phyloP scores from a whole-genome alignment of 352 stramenopile genomes.

The Phytopythium kandeliae region DNA sequence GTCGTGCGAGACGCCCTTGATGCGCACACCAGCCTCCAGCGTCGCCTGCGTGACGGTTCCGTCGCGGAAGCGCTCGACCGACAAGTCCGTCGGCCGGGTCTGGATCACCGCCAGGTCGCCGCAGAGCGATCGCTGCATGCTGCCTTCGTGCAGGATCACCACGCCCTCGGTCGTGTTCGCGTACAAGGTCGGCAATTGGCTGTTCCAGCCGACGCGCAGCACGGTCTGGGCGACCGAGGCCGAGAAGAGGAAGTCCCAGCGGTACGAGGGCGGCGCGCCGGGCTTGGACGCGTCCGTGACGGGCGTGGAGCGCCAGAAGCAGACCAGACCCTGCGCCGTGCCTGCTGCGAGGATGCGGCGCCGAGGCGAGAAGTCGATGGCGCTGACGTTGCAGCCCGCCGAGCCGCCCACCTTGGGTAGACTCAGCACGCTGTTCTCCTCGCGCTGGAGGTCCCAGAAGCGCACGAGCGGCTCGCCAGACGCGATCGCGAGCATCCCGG shows the following conservation, averaged over 20 bases:
- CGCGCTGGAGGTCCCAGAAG: constrained; percentile 89
- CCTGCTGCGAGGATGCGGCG: constrained; percentile 86
- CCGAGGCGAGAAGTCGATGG: constrained; percentile 85
- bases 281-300: constrained; percentile 17
- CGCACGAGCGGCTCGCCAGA: constrained; percentile 87
- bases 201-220: constrained; percentile 63
- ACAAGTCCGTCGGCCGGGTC: constrained; percentile 56
- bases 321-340: constrained; percentile 77
- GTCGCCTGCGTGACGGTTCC: constrained; percentile 61
- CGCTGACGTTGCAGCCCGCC: constrained; percentile 65
- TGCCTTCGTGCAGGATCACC: constrained; percentile 80
- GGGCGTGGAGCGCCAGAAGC: constrained; percentile 86
- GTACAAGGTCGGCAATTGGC: constrained; percentile 52
- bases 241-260: constrained; percentile 68
- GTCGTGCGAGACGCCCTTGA: constrained; percentile 86
- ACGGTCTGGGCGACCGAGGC: constrained; percentile 46
- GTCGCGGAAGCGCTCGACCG: constrained; percentile 73
- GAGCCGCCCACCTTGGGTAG: constrained; percentile 42
- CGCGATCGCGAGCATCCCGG: constrained; percentile 85
- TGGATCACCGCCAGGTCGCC: constrained; percentile 86
- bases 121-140: constrained; percentile 75
- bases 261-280: constrained; percentile 29
- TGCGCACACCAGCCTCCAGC: constrained; percentile 55
- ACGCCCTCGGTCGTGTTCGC: constrained; percentile 65
- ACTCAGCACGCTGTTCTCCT: constrained; percentile 91